Conservation (phyloP, 345 rosid genomes). For the Kandelia obovata region DNA sequence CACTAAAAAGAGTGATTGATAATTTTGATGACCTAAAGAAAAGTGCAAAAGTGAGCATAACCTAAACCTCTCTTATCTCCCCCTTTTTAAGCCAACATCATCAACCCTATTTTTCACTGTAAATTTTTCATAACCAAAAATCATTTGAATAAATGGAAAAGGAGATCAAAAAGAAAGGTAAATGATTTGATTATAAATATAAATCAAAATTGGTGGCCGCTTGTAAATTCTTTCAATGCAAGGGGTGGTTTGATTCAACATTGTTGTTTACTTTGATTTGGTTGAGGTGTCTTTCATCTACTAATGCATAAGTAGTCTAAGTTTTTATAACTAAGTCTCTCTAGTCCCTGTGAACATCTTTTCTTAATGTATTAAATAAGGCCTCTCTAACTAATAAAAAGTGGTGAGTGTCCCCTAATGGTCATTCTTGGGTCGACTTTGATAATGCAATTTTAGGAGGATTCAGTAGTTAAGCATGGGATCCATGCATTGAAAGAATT, state of each 20-base stretch:
- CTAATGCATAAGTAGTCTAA: background rate
- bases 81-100: slow-evolving; percentile 5
- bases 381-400: slow-evolving; percentile 11
- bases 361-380: background rate
- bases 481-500: background rate
- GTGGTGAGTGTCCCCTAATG: slow-evolving; percentile 5
- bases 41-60: background rate
- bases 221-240: background rate
- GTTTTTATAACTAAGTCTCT: background rate
- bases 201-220: slow-evolving; percentile 2
- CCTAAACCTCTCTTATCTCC: background rate
- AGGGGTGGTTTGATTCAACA: background rate
- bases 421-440: slow-evolving; percentile 3
- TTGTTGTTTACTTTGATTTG: background rate
- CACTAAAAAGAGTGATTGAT: background rate
- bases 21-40: background rate
- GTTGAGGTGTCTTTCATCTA: background rate
- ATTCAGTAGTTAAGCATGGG: background rate
- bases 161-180: slow-evolving; percentile 10
- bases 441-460: background rate
- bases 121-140: background rate
- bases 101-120: background rate
- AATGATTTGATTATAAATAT: slow-evolving; percentile 7
- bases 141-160: slow-evolving; percentile 5
- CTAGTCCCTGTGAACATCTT: background rate